Evolutionary conservation across 176 grass and related monocot genomes (phyloP).

Genomic region (Ensete glaucum): DNA sequence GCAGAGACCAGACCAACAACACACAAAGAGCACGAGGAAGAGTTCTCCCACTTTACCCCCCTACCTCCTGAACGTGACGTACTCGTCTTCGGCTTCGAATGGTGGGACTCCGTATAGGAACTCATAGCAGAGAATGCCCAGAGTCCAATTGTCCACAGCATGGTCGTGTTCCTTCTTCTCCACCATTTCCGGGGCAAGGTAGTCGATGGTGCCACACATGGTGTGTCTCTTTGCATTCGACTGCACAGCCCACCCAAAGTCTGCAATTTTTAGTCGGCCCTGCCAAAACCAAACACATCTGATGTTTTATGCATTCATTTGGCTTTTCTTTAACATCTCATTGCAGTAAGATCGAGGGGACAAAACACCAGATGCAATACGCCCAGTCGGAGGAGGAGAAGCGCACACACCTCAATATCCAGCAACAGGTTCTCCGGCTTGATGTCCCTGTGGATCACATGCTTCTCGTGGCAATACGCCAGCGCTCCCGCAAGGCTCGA

Average conservation of each 20-base stretch:
- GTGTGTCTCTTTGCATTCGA: slow-evolving; percentile 76
- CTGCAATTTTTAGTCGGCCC: slow-evolving; percentile 89
- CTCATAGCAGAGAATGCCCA: slow-evolving; percentile 84
- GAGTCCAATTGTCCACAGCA: slow-evolving; percentile 90
- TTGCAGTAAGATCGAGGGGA: not conserved
- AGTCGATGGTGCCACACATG: slow-evolving; percentile 89
- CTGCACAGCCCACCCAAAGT: slow-evolving; percentile 85
- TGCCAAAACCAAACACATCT: slow-evolving; percentile 28
- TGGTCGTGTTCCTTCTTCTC: slow-evolving; percentile 85
- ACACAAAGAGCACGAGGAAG: not conserved
- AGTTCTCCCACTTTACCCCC: not conserved
- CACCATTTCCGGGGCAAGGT: slow-evolving; percentile 86
- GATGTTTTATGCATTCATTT: not conserved
- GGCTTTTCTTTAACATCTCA: too few species aligned
- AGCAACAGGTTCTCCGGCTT: slow-evolving; percentile 92
- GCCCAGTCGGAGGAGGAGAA: not conserved
- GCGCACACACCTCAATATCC: slow-evolving; percentile 56
- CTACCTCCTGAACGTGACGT: slow-evolving; percentile 59
- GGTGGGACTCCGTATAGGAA: slow-evolving; percentile 84
- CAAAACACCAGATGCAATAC: not conserved
- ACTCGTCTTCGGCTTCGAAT: slow-evolving; percentile 61
- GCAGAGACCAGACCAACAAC: not conserved
- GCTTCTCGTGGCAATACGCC: slow-evolving; percentile 89
- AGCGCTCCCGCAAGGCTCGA: slow-evolving; percentile 70
- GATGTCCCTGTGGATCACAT: slow-evolving; percentile 92